Evolutionary conservation across 345 rosid species (phyloP), one percentile per base, ranked within the genome.

Genomic region (Boechera divaricarpa): DNA sequence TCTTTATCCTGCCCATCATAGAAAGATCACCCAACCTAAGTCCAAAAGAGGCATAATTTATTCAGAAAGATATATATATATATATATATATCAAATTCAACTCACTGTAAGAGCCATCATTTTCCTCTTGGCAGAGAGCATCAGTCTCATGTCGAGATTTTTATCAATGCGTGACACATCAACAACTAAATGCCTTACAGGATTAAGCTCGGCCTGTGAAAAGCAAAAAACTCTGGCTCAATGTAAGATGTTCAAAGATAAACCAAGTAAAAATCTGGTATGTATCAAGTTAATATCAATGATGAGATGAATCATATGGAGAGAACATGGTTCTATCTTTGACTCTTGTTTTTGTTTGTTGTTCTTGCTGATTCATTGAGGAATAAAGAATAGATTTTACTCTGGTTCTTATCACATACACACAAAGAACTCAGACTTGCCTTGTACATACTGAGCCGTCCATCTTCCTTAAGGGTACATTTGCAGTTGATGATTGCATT

Each of bases 111-210:
- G 82, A 71, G 69, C 24, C 7, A 78, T 75, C 39, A 84, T 33
- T 53, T 78, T 82, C 76, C 79, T 86, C 75, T 87, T 88, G 52
- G 84, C 38, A 75, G 76, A 7, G 8, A 90, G 73, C 88, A 82
- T 77, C 33, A 92, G 72, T 86, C 97, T 88, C 78, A 92, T 70
- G 75, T 90, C 97, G 4, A 88, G 73, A 86, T 85, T 79, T 84
- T 78, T 87, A 65, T 82, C 81, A 55, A 86, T 84, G 78, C 90
- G 90, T 0, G 90, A 86, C 44, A 87, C 67, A 72, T 91, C 95
- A 28, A 59, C 63, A 45, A 87, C 80, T 85, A 90, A 75, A 53
- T 90, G 83, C 47, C 89, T 85, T 41, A 83, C 55, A 29, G n/a
- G 86, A 63, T 69, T 79, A 41, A 83, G 77, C 12, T 87, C 87